Conservation (phyloP, 441 rosid species). For the Pelargonium fulgidum region DNA sequence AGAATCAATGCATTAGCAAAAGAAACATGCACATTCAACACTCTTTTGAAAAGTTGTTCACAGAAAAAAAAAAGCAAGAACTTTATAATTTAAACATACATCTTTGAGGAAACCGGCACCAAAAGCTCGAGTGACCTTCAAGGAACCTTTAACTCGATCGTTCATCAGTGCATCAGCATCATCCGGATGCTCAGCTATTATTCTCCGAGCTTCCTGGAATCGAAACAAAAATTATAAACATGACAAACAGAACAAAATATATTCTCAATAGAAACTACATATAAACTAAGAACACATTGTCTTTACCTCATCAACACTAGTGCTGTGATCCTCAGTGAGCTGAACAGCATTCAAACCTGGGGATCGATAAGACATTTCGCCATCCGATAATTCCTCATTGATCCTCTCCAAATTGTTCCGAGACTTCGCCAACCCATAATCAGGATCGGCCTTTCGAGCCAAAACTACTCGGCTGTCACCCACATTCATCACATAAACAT, state of each 20-base stretch:
- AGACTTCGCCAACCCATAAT: constrained; percentile 54
- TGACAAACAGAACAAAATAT: too few species aligned
- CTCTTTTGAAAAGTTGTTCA: too few species aligned
- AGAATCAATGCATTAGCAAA: too few species aligned
- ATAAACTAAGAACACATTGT: neutral
- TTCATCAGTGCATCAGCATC: constrained; percentile 45
- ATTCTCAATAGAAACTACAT: too few species aligned
- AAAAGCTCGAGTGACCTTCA: constrained; percentile 70
- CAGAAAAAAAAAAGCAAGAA: too few species aligned
- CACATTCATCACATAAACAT: constrained; percentile 36
- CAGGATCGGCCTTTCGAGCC: constrained; percentile 53
- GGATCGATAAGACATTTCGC: constrained; percentile 31
- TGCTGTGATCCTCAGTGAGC: constrained; percentile 70
- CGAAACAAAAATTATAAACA: neutral
- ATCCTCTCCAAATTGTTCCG: constrained; percentile 69
- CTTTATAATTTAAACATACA: too few species aligned
- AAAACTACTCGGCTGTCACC: constrained; percentile 80
- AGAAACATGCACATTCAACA: too few species aligned
- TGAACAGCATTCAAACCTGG: constrained; percentile 44
- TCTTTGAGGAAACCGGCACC: constrained; percentile 36
- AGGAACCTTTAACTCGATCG: constrained; percentile 55
- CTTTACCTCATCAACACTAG: constrained; percentile 46
- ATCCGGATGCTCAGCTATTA: constrained; percentile 52
- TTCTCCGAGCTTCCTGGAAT: constrained; percentile 54
- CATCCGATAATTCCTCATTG: constrained; percentile 61